phyloP scores from a whole-genome alignment of 169 alveolate genomes.

The Plasmodium chabaudi region DNA sequence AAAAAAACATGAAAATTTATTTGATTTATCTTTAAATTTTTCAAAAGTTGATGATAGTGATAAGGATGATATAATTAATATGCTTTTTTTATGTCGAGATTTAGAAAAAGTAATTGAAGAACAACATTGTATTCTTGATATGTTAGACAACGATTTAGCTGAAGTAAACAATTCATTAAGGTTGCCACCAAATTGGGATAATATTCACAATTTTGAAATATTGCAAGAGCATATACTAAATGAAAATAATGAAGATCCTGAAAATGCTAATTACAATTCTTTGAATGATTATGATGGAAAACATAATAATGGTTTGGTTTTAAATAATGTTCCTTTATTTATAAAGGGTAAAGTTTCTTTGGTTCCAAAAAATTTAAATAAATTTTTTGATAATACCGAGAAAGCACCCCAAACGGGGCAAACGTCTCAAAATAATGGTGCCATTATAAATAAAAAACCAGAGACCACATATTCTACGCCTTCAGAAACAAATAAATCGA shows the following conservation, averaged over 20 bases:
- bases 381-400: constrained; percentile 27
- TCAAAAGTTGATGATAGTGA: constrained; percentile 62
- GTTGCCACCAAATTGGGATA: constrained; percentile 82
- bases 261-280: no score
- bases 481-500: not conserved
- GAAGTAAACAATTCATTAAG: constrained; percentile 85
- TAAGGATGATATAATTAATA: constrained; percentile 82
- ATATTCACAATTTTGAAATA: constrained; percentile 43
- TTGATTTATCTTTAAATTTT: constrained; percentile 32
- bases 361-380: constrained; percentile 31
- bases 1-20: constrained; percentile 34
- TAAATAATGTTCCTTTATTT: constrained; percentile 56
- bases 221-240: constrained; percentile 41
- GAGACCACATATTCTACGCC: not conserved
- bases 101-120: constrained; percentile 88
- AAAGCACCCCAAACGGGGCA: not conserved
- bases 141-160: constrained; percentile 86
- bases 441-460: not conserved
- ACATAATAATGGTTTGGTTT: not conserved
- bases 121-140: constrained; percentile 86
- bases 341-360: constrained; percentile 59
- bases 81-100: constrained; percentile 87
- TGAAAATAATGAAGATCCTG: not conserved
- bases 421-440: not conserved
- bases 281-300: no score